Percentiles rank a stretch among this genome's conserved stretches.
These are phyloP conservation scores for Amesomyces nigricolor DNA, from an alignment of 2,329 filamentous ascomycete genomes.

Conservation along the genomic window DNA sequence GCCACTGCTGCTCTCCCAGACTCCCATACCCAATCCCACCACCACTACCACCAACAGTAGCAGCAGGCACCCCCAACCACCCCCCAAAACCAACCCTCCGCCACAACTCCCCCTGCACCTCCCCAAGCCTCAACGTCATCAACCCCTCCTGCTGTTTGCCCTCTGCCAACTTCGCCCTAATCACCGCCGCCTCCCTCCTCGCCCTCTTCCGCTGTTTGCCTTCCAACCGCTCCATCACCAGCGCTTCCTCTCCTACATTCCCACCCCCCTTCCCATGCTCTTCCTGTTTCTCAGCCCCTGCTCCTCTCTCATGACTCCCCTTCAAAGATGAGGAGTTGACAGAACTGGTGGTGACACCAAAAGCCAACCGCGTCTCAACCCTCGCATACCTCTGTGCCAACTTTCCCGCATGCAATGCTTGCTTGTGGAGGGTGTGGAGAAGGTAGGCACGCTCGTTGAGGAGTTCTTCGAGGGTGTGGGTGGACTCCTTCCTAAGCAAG, in stretches of 20 bases:
- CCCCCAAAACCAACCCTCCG: slow-evolving; percentile 36
- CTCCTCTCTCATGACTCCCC: too few species aligned
- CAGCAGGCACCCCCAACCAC: too few species aligned
- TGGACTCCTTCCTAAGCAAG: slow-evolving; percentile 28
- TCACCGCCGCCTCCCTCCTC: slow-evolving; percentile 38
- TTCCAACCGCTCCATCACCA: neutral
- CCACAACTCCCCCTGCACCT: slow-evolving; percentile 46
- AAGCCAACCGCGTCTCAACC: slow-evolving; percentile 30
- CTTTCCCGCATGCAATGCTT: slow-evolving; percentile 34
- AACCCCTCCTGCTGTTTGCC: slow-evolving; percentile 42
- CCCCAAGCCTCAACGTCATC: slow-evolving; percentile 42
- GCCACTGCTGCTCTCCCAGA: too few species aligned
- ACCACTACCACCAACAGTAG: too few species aligned
- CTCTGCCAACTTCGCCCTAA: slow-evolving; percentile 40
- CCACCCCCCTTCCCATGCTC: too few species aligned
- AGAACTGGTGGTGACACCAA: too few species aligned
- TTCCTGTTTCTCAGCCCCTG: too few species aligned
- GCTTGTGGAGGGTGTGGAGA: slow-evolving; percentile 35
- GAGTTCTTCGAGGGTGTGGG: slow-evolving; percentile 39
- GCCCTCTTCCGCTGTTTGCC: slow-evolving; percentile 19
- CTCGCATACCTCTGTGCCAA: slow-evolving; percentile 37
- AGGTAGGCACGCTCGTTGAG: slow-evolving; percentile 45
- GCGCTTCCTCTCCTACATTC: neutral
- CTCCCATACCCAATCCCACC: too few species aligned
- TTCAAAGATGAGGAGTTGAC: slow-evolving; percentile 2